phyloP scores from a whole-genome alignment of 208 protist genomes.

The Acanthamoeba polyphaga region DNA sequence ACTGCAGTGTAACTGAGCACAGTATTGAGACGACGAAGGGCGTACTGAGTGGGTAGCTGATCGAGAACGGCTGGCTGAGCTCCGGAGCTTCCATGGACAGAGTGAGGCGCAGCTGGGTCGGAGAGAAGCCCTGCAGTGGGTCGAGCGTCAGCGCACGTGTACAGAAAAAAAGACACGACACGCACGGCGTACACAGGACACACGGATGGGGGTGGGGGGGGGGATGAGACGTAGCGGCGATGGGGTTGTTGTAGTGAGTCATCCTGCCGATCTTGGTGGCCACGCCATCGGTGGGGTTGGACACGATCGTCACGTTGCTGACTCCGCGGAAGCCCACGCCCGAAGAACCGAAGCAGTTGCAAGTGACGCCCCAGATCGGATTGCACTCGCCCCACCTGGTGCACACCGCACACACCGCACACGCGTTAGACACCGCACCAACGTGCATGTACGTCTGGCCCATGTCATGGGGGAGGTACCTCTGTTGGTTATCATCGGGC shows the following conservation, averaged over 20 bases:
- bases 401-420: neutral
- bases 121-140: neutral
- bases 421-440: neutral
- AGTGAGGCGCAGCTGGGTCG: conserved; percentile 48
- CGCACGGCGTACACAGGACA: neutral
- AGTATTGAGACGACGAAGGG: neutral
- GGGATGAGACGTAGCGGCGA: neutral
- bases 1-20: neutral
- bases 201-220: neutral
- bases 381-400: neutral
- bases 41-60: conserved; percentile 52
- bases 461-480: neutral
- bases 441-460: neutral
- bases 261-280: conserved; percentile 51
- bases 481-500: conserved; percentile 49
- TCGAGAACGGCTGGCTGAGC: conserved; percentile 34
- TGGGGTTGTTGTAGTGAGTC: conserved; percentile 56
- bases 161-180: neutral
- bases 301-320: conserved; percentile 23
- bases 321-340: conserved; percentile 15
- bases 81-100: neutral
- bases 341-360: conserved; percentile 1
- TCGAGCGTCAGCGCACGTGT: neutral
- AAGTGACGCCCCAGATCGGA: neutral
- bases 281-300: neutral